Evolutionary conservation across 1,284 basidiomycete species (phyloP).

Genomic region (Ceratobasidium sp.): DNA sequence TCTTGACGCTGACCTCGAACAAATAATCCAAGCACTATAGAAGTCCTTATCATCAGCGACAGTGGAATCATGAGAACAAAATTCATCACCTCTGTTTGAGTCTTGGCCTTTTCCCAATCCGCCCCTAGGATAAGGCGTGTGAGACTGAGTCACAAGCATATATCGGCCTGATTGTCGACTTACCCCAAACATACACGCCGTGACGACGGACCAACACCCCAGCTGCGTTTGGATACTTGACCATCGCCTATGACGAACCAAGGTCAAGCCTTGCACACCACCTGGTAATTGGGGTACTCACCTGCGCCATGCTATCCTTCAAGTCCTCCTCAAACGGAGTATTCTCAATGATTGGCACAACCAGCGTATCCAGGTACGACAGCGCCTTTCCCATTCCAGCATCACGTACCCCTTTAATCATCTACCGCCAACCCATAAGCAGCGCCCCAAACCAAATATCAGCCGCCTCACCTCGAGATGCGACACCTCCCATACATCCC

Average conservation of each 20-base stretch:
- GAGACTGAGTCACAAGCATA: neutral
- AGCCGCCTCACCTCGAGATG: conserved; percentile 62
- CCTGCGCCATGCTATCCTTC: conserved; percentile 79
- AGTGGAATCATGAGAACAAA: neutral
- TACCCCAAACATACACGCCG: conserved; percentile 85
- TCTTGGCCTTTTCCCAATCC: conserved; percentile 88
- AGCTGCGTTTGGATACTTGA: conserved; percentile 75
- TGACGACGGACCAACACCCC: conserved; percentile 81
- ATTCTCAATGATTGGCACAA: conserved; percentile 86
- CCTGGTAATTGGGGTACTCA: conserved; percentile 42
- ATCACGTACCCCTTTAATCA: conserved; percentile 87
- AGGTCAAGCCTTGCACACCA: neutral
- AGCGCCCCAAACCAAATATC: neutral
- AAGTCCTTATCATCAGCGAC: conserved; percentile 1
- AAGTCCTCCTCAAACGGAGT: conserved; percentile 87
- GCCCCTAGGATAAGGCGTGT: conserved; percentile 53
- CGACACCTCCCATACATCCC: conserved; percentile 73
- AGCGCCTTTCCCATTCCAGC: conserved; percentile 73
- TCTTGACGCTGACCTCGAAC: conserved; percentile 83
- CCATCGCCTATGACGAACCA: conserved; percentile 62
- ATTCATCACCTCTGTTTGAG: conserved; percentile 70
- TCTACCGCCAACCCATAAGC: conserved; percentile 53
- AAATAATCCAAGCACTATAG: conserved; percentile 81
- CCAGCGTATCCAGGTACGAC: conserved; percentile 84
- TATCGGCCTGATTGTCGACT: conserved; percentile 44